Conservation (phyloP, 345 rosid species). For the Euphorbia lathyris region DNA sequence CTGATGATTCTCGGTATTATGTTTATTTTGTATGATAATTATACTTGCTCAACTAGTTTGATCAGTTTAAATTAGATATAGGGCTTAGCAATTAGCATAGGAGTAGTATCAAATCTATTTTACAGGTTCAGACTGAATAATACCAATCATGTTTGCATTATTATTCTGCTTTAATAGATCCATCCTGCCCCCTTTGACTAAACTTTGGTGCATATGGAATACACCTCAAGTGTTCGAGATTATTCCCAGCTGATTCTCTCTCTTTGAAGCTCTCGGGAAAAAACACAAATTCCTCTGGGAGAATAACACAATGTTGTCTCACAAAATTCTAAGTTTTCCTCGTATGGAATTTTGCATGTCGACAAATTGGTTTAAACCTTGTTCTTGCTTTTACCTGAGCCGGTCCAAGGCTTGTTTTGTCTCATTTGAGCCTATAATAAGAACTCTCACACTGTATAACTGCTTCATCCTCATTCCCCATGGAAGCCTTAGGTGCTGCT, state of each 20-base stretch:
- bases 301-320: not conserved
- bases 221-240: not conserved
- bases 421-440: not conserved
- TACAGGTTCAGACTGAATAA: too few relatives aligned
- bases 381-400: not conserved
- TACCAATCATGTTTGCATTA: too few relatives aligned
- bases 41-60: too few relatives aligned
- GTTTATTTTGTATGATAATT: too few relatives aligned
- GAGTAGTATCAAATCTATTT: too few relatives aligned
- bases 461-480: slow-evolving; percentile 1
- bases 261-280: not conserved
- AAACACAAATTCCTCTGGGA: not conserved
- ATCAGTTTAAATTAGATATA: too few relatives aligned
- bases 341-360: not conserved
- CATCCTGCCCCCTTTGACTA: not conserved
- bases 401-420: not conserved
- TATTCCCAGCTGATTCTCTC: not conserved
- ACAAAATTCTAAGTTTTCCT: not conserved
- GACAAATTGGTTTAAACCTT: not conserved
- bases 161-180: too few relatives aligned
- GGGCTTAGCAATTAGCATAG: too few relatives aligned
- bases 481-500: slow-evolving; percentile 19
- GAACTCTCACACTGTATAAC: not conserved
- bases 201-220: not conserved
- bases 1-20: too few relatives aligned